Evolutionary conservation across 2,329 filamentous ascomycete genomes (phyloP), one percentile per base, ranked within the genome.

Genomic region (Cladosporium sp.): DNA sequence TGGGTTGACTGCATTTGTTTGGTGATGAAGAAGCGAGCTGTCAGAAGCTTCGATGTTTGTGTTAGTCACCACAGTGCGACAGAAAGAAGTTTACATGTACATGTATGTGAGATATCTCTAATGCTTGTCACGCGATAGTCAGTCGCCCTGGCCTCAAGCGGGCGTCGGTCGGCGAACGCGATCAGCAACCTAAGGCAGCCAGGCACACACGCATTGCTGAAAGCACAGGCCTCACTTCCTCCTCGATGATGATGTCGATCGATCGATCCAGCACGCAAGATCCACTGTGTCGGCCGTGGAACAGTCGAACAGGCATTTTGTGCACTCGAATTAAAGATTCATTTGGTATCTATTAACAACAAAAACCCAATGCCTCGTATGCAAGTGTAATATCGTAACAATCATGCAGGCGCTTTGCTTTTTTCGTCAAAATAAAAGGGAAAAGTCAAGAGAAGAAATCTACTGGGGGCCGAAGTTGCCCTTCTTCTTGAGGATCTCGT

Each of bases 401-500:
- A 33, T 48, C 45, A 48, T 48, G 25, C 27, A 40, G 16, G 29
- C 45, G 45, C 45, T 48, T 39, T 38, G 45, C 45, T 48, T 48
- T 47, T 48, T 47, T 38, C 25, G 25, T 47, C 30, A 45, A 36
- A 30, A 29, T 12, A 29, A 9, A 35, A 33, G 30, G 13, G 16
- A 38, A 38, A 32, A 27, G 5, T 27, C 22, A 27, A 27, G 22
- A 35, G 8, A 35, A 35, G 30, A 35, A 40, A 46, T 55, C 50
- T 63, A 57, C 56, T 65, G 60, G 15, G 62, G 60, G 32, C 65
- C 65, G 42, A 63, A 69, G 42, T 52, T 43, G 19, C 80, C 78
- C 75, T 86, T 88, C 65, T 75, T 77, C 69, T 73, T 77, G 54
- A 88, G 61, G 48, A 77, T 69, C 57, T 77, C 79, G 62, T 86